Percentiles rank a stretch among this genome's conserved stretches.
phyloP scores from a whole-genome alignment of 2,329 filamentous ascomycete genomes.

The Talaromyces sp. region DNA sequence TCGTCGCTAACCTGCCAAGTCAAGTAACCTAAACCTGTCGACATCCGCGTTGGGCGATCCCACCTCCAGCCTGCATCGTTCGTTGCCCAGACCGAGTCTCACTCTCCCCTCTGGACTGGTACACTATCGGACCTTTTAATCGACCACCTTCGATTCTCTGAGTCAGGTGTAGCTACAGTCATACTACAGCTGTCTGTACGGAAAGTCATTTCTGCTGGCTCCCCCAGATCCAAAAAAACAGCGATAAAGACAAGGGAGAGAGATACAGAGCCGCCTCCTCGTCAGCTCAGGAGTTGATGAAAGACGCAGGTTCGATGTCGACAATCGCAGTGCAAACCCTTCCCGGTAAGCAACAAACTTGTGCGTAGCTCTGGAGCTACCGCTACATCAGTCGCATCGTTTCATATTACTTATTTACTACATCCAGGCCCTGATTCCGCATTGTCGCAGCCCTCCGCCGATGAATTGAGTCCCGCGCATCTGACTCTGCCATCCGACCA shows the following conservation, averaged over 20 bases:
- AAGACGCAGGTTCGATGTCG: slow-evolving; percentile 32
- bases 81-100: not conserved
- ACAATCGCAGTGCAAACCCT: slow-evolving; percentile 14
- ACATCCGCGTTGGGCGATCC: slow-evolving; percentile 10
- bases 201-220: slow-evolving; percentile 23
- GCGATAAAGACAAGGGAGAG: slow-evolving; percentile 27
- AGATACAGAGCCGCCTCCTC: slow-evolving; percentile 27
- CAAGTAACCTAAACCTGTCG: not conserved
- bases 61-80: slow-evolving; percentile 5
- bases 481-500: slow-evolving; percentile 9
- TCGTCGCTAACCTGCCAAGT: not conserved
- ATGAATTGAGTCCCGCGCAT: slow-evolving; percentile 11
- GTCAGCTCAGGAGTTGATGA: slow-evolving; percentile 26
- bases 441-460: slow-evolving; percentile 11
- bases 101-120: slow-evolving; percentile 13
- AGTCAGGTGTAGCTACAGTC: slow-evolving; percentile 22
- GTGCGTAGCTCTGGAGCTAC: not conserved
- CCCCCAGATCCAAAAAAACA: slow-evolving; percentile 13
- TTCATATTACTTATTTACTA: not conserved
- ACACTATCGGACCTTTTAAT: not conserved
- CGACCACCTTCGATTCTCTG: not conserved
- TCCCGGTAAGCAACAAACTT: slow-evolving; percentile 7
- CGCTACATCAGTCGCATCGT: not conserved
- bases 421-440: slow-evolving; percentile 15
- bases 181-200: slow-evolving; percentile 15